These are phyloP conservation scores for Haematococcus lacustris DNA, from an alignment of 139 green algal genomes.

Conservation along the genomic window DNA sequence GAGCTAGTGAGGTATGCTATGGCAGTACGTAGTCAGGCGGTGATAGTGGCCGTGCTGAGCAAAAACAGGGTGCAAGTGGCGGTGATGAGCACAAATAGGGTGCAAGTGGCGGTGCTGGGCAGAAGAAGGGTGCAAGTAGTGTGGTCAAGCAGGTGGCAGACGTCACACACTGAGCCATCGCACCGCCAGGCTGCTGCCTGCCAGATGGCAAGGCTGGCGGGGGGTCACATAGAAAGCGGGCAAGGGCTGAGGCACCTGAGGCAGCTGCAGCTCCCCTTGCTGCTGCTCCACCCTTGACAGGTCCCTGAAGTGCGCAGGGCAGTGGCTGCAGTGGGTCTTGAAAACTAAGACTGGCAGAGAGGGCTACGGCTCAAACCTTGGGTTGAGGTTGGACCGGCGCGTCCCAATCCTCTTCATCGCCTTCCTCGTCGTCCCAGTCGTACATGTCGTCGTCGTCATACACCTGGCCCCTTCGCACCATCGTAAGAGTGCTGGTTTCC, in stretches of 20 bases:
- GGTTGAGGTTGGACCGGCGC: background rate
- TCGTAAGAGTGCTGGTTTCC: too few relatives aligned
- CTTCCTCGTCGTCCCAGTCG: conserved; percentile 50
- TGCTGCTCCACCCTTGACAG: background rate
- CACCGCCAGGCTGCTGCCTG: conserved; percentile 54
- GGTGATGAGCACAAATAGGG: background rate
- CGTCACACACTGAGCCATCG: background rate
- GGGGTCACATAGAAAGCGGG: conserved; percentile 45
- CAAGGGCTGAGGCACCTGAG: conserved; percentile 68
- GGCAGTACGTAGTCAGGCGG: background rate
- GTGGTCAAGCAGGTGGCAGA: too few relatives aligned
- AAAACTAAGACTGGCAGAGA: background rate
- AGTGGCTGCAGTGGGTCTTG: background rate
- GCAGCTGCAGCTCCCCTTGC: background rate
- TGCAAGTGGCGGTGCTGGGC: background rate
- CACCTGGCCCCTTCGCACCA: conserved; percentile 6
- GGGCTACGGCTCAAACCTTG: background rate
- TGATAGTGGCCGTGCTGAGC: background rate
- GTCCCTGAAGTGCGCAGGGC: background rate
- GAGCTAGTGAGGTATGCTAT: too few relatives aligned
- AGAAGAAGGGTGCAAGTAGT: background rate
- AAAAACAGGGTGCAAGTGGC: background rate
- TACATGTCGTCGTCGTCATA: conserved; percentile 63
- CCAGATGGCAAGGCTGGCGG: conserved; percentile 39
- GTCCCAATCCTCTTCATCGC: conserved; percentile 33